A percentile compares a stretch with the other conserved stretches of the same genome.
phyloP scores from a whole-genome alignment of 345 rosid species.

The Syzygium grande region DNA sequence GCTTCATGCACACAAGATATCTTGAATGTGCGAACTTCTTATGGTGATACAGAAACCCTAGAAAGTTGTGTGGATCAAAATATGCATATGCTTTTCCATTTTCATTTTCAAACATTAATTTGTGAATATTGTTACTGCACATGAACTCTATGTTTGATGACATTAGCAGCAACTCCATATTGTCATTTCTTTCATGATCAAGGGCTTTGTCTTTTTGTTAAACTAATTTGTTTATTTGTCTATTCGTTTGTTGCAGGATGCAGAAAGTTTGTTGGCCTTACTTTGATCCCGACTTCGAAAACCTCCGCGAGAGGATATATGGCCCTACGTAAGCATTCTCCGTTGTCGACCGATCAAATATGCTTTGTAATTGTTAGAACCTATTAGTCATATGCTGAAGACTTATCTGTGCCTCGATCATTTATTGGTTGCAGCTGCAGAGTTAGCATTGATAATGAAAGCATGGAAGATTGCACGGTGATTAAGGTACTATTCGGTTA shows the following conservation, averaged over 20 bases:
- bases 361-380: not conserved
- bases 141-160: not conserved
- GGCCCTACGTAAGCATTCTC: constrained; percentile 53
- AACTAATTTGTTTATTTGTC: not conserved
- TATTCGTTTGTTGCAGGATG: constrained; percentile 25
- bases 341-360: not conserved
- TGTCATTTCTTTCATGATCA: not conserved
- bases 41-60: not conserved
- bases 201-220: not conserved
- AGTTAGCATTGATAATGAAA: constrained; percentile 65
- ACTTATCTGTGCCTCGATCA: not conserved
- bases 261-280: constrained; percentile 58
- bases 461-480: constrained; percentile 58
- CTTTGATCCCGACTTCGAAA: constrained; percentile 81
- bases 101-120: not conserved
- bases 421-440: constrained; percentile 40
- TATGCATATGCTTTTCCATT: not conserved
- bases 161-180: not conserved
- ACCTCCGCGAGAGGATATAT: constrained; percentile 49
- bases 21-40: not conserved
- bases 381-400: not conserved
- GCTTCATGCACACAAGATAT: not conserved
- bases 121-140: not conserved
- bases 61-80: not conserved
- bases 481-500: constrained; percentile 31